These are phyloP conservation scores for Populus hybrid DNA, from an alignment of 441 rosid genomes.

Conservation along the genomic window DNA sequence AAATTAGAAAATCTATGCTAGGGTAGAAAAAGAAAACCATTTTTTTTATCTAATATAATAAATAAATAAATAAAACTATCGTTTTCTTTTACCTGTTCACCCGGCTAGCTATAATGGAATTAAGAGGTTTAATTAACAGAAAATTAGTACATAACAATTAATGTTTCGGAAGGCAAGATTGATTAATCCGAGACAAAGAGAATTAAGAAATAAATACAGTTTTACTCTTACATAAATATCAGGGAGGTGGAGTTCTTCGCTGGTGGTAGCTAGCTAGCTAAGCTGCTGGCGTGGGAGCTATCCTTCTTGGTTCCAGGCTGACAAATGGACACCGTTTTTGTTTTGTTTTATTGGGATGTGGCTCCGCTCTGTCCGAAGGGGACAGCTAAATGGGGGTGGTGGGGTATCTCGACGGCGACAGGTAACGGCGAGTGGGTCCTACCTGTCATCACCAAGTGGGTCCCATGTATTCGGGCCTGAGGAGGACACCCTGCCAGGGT, in stretches of 20 bases:
- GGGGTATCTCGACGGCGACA: conserved; percentile 20
- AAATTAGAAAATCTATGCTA: not conserved
- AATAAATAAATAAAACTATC: too few relatives aligned
- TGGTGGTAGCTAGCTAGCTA: not conserved
- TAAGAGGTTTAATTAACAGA: too few relatives aligned
- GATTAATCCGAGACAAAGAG: too few relatives aligned
- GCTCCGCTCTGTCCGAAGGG: not conserved
- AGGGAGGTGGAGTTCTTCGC: not conserved
- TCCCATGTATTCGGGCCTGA: not conserved
- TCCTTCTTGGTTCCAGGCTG: conserved; percentile 13
- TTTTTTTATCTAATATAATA: too few relatives aligned
- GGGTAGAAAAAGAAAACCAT: not conserved
- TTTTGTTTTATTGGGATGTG: conserved; percentile 4
- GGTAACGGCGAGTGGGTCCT: conserved; percentile 20
- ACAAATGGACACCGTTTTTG: conserved; percentile 18
- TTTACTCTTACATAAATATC: not conserved
- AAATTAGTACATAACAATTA: too few relatives aligned
- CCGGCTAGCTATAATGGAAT: not conserved
- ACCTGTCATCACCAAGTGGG: not conserved
- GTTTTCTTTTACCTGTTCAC: not conserved
- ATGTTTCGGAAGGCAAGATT: too few relatives aligned
- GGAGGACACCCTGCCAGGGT: not conserved
- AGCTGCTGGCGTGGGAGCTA: not conserved
- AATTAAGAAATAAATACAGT: not conserved
- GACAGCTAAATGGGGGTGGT: conserved; percentile 8